Evolutionary conservation across 1,284 basidiomycete species (phyloP).

Genomic region (Malassezia caprae): DNA sequence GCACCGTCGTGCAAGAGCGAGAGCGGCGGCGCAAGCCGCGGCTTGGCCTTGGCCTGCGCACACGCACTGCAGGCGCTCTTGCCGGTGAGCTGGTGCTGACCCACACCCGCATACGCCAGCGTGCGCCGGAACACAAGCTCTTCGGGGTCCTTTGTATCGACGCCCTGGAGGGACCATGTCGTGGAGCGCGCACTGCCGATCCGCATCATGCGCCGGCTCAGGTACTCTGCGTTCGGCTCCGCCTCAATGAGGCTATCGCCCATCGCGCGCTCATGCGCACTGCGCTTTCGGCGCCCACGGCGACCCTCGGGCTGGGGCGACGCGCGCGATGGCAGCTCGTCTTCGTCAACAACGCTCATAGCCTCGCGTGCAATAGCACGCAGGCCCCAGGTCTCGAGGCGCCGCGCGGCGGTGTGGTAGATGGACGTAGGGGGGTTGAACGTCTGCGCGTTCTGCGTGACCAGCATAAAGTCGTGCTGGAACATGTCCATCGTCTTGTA

Average conservation of each 20-base stretch:
- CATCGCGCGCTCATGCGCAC: not conserved
- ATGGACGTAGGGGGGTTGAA: slow-evolving; percentile 43
- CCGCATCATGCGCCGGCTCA: slow-evolving; percentile 7
- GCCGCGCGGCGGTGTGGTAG: slow-evolving; percentile 38
- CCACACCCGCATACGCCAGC: slow-evolving; percentile 15
- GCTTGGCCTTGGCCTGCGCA: slow-evolving; percentile 14
- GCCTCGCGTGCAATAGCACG: slow-evolving; percentile 36
- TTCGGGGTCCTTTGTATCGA: not conserved
- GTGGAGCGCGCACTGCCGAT: slow-evolving; percentile 16
- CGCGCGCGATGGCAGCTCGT: slow-evolving; percentile 16
- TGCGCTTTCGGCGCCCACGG: not conserved
- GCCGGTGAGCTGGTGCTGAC: slow-evolving; percentile 9
- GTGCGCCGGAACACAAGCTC: slow-evolving; percentile 9
- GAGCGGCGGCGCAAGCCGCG: slow-evolving; percentile 10
- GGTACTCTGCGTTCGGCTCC: not conserved
- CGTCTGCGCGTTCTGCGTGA: slow-evolving; percentile 35
- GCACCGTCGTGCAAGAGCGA: slow-evolving; percentile 1
- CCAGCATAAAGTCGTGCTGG: slow-evolving; percentile 35
- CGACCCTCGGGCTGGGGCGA: not conserved
- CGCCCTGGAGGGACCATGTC: slow-evolving; percentile 10
- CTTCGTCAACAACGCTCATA: slow-evolving; percentile 28
- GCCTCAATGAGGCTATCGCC: slow-evolving; percentile 4
- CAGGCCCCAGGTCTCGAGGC: slow-evolving; percentile 32
- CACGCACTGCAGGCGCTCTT: slow-evolving; percentile 14
- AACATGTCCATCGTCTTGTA: slow-evolving; percentile 34